phyloP scores from a whole-genome alignment of 257 asterid genomes.

The Cruciata laevipes region DNA sequence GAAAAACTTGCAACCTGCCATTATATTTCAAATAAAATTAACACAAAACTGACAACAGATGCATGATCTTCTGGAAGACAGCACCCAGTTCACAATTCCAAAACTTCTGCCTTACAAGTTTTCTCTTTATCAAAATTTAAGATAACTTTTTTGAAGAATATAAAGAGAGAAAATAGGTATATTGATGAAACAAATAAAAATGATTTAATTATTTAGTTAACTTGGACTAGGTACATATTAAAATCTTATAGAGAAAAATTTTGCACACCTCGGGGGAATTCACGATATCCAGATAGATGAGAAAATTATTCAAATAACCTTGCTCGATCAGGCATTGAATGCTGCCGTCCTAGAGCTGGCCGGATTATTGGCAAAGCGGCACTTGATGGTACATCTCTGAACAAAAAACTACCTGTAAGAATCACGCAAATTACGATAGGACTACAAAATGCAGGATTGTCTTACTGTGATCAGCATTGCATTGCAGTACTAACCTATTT shows the following conservation, averaged over 20 bases:
- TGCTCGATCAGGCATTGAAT: slow-evolving; percentile 67
- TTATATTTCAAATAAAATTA: slow-evolving; percentile 3
- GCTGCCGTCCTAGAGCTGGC: slow-evolving; percentile 76
- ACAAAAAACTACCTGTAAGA: slow-evolving; percentile 23
- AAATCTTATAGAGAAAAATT: slow-evolving; percentile 47
- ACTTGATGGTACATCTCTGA: slow-evolving; percentile 73
- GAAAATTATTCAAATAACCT: slow-evolving; percentile 82
- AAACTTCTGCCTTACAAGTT: no score
- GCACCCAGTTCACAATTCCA: neutral
- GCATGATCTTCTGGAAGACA: neutral
- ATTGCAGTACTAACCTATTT: slow-evolving; percentile 51
- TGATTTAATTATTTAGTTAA: neutral
- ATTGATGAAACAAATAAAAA: neutral
- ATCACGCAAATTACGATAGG: slow-evolving; percentile 33
- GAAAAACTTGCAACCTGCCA: slow-evolving; percentile 90
- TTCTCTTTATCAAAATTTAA: no score
- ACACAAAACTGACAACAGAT: neutral
- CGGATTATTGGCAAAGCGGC: slow-evolving; percentile 88
- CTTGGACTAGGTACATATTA: slow-evolving; percentile 26
- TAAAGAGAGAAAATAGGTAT: neutral
- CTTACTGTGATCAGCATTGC: slow-evolving; percentile 23
- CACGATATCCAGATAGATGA: slow-evolving; percentile 77
- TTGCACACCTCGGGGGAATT: slow-evolving; percentile 74
- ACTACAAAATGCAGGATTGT: slow-evolving; percentile 33
- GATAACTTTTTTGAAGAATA: no score